These are phyloP conservation scores for Juglanconis juglandina DNA, from an alignment of 2,329 filamentous ascomycete genomes.

Conservation along the genomic window DNA sequence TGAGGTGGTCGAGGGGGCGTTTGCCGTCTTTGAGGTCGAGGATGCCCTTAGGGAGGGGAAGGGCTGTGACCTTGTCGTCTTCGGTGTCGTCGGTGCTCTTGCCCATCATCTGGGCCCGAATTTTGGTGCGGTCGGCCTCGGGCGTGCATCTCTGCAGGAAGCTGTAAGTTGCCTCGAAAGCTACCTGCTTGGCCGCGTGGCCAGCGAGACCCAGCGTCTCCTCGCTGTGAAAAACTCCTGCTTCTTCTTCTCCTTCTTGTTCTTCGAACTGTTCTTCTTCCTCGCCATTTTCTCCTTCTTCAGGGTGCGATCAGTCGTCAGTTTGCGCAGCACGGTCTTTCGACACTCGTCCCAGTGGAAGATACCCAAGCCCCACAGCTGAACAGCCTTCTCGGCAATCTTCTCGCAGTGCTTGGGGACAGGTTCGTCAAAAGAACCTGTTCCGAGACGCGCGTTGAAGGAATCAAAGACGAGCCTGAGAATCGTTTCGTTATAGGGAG, in stretches of 20 bases:
- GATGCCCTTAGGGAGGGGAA: background rate
- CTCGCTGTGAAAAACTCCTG: too few relatives aligned
- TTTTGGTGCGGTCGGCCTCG: background rate
- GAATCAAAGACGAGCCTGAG: background rate
- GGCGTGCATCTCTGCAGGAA: constrained; percentile 11
- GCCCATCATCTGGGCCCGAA: background rate
- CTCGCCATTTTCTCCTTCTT: background rate
- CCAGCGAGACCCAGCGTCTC: constrained; percentile 3
- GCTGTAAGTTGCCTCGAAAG: constrained; percentile 1
- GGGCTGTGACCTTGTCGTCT: background rate
- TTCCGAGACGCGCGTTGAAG: background rate
- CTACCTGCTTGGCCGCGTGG: constrained; percentile 8
- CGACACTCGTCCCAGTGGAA: background rate
- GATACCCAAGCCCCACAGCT: background rate
- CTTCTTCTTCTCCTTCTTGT: background rate
- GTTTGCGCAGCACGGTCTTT: background rate
- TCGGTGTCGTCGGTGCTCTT: background rate
- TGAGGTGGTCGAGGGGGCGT: background rate
- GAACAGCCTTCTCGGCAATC: background rate
- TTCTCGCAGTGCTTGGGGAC: background rate
- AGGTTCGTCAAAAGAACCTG: background rate
- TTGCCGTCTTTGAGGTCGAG: constrained; percentile 3
- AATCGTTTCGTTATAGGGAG: background rate
- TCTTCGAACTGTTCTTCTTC: background rate
- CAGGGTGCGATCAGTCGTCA: background rate